Evolutionary conservation across 192 early-diverging fungal species (phyloP).

Genomic region (Umbelopsis sp.): DNA sequence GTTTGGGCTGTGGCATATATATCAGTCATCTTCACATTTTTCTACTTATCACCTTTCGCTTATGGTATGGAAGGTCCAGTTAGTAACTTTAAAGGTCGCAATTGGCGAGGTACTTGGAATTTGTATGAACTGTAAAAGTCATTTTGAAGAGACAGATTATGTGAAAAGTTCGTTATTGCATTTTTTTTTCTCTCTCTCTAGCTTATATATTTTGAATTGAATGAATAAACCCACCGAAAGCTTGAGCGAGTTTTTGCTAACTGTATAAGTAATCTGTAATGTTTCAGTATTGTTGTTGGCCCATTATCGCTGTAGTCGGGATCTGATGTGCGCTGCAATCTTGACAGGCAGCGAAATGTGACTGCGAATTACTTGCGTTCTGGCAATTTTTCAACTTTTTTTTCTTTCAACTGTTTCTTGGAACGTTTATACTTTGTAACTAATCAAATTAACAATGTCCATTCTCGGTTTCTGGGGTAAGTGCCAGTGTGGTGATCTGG

Average conservation of each 20-base stretch:
- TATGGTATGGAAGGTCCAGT: constrained; percentile 82
- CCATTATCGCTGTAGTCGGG: no score
- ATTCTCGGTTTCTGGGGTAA: constrained; percentile 41
- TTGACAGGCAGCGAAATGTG: no score
- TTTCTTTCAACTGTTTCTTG: background rate
- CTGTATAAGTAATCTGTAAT: no score
- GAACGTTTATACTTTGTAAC: no score
- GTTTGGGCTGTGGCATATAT: constrained; percentile 50
- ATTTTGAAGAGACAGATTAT: background rate
- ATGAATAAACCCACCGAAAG: no score
- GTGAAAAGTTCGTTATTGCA: no score
- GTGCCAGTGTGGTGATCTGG: background rate
- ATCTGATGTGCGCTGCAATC: no score
- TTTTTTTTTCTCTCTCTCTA: no score
- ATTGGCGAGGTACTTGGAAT: constrained; percentile 84
- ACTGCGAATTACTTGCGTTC: background rate
- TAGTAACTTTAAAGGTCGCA: constrained; percentile 52
- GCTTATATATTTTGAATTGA: no score
- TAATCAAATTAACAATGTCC: constrained; percentile 23
- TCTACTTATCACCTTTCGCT: constrained; percentile 78
- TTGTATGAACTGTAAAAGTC: constrained; percentile 41
- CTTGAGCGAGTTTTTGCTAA: no score
- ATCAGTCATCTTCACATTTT: constrained; percentile 57
- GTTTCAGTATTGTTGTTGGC: no score
- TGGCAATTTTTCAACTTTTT: constrained; percentile 16